Percentiles rank a stretch among this genome's conserved stretches.
Conservation (phyloP, 441 rosid species). For the Bruguiera hainesii region DNA sequence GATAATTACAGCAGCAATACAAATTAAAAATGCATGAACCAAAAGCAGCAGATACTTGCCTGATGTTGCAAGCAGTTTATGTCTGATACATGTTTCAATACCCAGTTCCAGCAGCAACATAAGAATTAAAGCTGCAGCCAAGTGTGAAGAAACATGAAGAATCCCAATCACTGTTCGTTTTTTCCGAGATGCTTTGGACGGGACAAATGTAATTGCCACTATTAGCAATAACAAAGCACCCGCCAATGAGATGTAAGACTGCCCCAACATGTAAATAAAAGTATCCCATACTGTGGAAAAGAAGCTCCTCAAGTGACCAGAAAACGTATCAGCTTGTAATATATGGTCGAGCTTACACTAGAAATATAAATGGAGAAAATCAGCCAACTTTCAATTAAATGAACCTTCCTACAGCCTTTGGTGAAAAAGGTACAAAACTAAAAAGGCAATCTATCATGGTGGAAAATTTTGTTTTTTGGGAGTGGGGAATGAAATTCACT, state of each 20-base stretch:
- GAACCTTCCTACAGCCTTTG: too few relatives aligned
- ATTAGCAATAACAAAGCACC: constrained; percentile 70
- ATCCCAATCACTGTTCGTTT: constrained; percentile 71
- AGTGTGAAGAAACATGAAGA: constrained; percentile 88
- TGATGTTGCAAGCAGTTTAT: constrained; percentile 88
- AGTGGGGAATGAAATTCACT: constrained; percentile 11
- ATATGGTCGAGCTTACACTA: constrained; percentile 93
- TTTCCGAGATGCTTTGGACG: constrained; percentile 83
- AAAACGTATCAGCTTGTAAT: constrained; percentile 81
- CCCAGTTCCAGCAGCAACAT: constrained; percentile 94
- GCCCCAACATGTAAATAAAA: constrained; percentile 61
- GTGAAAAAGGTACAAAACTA: too few relatives aligned
- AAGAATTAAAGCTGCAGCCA: constrained; percentile 83
- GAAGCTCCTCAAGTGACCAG: constrained; percentile 83
- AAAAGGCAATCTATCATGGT: too few relatives aligned
- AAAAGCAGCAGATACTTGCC: constrained; percentile 36
- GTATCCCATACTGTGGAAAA: constrained; percentile 74
- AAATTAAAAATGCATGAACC: not conserved
- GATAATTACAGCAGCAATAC: not conserved
- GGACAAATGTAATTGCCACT: constrained; percentile 71
- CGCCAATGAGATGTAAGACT: constrained; percentile 73
- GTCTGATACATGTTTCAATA: constrained; percentile 83
- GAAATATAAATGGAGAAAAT: constrained; percentile 26
- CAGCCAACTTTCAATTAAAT: constrained; percentile 13
- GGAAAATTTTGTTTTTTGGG: not conserved